Evolutionary conservation across 345 rosid species (phyloP), one percentile per base, ranked within the genome.

Genomic region (Linum lewisii): DNA sequence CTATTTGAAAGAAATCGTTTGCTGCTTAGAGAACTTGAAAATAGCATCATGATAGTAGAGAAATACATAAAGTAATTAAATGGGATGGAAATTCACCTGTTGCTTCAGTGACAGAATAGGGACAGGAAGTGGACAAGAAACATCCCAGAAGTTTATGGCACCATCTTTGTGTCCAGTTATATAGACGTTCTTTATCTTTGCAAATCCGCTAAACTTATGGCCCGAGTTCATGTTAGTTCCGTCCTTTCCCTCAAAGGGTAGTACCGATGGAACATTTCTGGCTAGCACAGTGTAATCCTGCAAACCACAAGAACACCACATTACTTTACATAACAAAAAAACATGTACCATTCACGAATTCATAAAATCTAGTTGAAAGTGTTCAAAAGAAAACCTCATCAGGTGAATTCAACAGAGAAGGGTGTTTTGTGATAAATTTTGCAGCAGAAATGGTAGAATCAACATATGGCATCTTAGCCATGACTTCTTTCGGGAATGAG

Each of bases 91-190:
- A 36, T 15, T 54, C 75, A 88, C 98, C 95, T 88, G 96, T 56
- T 86, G 95, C 75, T 78, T 87, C 51, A 88, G 37, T 22, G 79
- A 77, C 58, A 88, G 63, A 64, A 84, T 38, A 24, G 83, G 98
- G 71, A 83, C 59, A 32, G 69, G 73, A 66, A 86, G 63, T 44
- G 90, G 84, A 66, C 88, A 86, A 18, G 93, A 71, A 63, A 79
- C 71, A 72, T 92, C 95, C 98, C 96, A 92, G 58, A 92, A 81
- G 61, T 88, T 68, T 64, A 84, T 75, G 45, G 82, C 76, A 69
- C 98, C 98, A 73, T 88, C 86, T 60, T 80, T 75, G 59, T 88
- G 98, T 36, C 98, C 98, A 32, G 90, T 80, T 67, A 92, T 77
- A 73, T 76, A 84, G 70, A 92, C 69, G 71, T 92, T 81, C 66